Evolutionary conservation across 768 basidiomycete genomes (phyloP).

Genomic region (Termitomyces sp.): DNA sequence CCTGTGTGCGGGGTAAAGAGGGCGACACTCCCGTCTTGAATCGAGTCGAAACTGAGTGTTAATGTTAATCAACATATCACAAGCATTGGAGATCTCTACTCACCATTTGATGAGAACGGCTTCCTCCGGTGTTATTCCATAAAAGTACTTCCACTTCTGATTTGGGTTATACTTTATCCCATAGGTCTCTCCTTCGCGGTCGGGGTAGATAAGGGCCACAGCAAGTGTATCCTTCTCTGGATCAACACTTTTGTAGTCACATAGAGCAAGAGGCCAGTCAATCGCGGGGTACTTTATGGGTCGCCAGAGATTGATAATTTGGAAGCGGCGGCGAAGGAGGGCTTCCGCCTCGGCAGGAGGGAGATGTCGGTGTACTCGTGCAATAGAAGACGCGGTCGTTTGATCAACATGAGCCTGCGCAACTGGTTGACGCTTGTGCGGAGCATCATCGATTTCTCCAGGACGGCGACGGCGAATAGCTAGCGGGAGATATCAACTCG

Average conservation of each 20-base stretch:
- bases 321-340: constrained; percentile 43
- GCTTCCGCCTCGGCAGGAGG: constrained; percentile 36
- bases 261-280: constrained; percentile 47
- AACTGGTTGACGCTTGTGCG: constrained; percentile 40
- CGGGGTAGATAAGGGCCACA: constrained; percentile 39
- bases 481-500: not conserved
- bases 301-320: constrained; percentile 59
- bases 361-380: constrained; percentile 45
- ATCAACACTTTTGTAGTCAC: constrained; percentile 44
- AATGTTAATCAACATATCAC: not conserved
- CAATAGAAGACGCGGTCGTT: constrained; percentile 34
- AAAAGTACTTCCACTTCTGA: constrained; percentile 48
- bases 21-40: constrained; percentile 35
- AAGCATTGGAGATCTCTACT: constrained; percentile 6
- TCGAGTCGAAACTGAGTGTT: constrained; percentile 30
- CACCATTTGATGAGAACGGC: constrained; percentile 50
- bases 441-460: constrained; percentile 25
- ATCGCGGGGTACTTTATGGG: constrained; percentile 41
- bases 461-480: constrained; percentile 34
- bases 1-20: constrained; percentile 47
- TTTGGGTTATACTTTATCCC: constrained; percentile 37
- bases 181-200: constrained; percentile 47
- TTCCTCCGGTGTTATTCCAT: constrained; percentile 43
- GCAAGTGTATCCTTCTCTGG: constrained; percentile 35
- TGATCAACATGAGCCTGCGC: constrained; percentile 47